Evolutionary conservation across 2,329 filamentous ascomycete species (phyloP), one percentile per base, ranked within the genome.

Genomic region (Paramyrothecium sp.): DNA sequence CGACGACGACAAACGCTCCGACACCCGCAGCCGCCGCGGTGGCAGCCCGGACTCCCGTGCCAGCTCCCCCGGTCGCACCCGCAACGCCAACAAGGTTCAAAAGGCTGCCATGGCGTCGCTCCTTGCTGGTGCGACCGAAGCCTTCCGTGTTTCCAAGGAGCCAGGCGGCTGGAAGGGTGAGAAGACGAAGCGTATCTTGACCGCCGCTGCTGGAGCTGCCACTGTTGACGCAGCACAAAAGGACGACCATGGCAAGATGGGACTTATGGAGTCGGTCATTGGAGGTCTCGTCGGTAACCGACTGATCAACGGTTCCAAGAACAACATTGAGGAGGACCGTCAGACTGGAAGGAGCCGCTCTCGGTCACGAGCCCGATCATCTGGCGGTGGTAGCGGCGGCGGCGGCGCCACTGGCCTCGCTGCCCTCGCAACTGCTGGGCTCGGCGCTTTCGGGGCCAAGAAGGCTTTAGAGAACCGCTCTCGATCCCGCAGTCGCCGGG

Each of bases 21-120:
- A 73, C 21, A 76, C 76, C 57, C 77, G 81, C 62, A 79, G 81
- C 64, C 81, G 84, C 61, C 79, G 81, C 48, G 75, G 74, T 44
- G 76, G 74, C 59, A 72, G 69, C 49, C 65, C 67, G 20, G 75
- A 78, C 54, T 83, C 80, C 51, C 79, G 76, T 41, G 77, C 77
- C 33, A 75, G 82, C 21, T 84, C 84, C 58, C 82, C 83, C 61
- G 84, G 82, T 33, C 76, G 79, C 56, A 79, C 81, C 48, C 77
- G 81, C 56, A 79, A 70, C 13, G 74, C 78, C 38, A 81, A 78
- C 65, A 90, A 90, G 65, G 84, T 91, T 51, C 87, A 92, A 63
- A 92, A 97, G 75, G 92, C 92, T 34, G 91, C 93, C 71, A 94
- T 95, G 79, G 93, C 94, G 34, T 95, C 93, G 20, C 81, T 97